Conservation (phyloP, 805 yeast species). For the Metschnikowia aberdeeniae region DNA sequence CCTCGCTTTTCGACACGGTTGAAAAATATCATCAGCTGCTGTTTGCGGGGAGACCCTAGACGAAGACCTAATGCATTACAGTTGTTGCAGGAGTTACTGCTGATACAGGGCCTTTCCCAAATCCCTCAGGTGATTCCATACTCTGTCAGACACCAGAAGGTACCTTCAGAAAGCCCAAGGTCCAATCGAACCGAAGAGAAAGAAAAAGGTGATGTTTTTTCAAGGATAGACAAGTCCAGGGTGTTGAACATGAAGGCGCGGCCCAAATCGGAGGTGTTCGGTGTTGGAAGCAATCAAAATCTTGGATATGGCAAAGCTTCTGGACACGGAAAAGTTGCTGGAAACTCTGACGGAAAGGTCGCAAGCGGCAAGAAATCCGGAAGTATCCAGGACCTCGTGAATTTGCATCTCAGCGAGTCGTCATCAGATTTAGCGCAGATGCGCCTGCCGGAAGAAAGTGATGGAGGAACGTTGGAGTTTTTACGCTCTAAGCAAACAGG, state of each 20-base stretch:
- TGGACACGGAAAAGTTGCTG: too few relatives aligned
- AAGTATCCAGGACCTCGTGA: constrained; percentile 29
- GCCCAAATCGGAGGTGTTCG: constrained; percentile 14
- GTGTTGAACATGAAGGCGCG: constrained; percentile 17
- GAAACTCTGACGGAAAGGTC: constrained; percentile 2
- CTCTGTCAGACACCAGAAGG: constrained; percentile 22
- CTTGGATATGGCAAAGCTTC: too few relatives aligned
- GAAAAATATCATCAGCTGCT: constrained; percentile 58
- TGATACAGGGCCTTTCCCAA: constrained; percentile 48
- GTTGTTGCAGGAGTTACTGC: constrained; percentile 61
- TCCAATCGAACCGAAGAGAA: not conserved
- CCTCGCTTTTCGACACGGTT: constrained; percentile 54
- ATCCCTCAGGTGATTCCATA: constrained; percentile 40
- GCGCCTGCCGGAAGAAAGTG: constrained; percentile 19
- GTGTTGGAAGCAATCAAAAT: not conserved
- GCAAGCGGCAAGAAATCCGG: not conserved
- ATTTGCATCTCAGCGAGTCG: constrained; percentile 28
- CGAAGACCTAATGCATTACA: constrained; percentile 73
- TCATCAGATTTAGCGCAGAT: constrained; percentile 17
- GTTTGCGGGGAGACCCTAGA: constrained; percentile 62
- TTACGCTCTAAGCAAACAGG: constrained; percentile 32
- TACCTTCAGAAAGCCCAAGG: not conserved
- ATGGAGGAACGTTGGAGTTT: constrained; percentile 32
- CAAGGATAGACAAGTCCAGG: constrained; percentile 39
- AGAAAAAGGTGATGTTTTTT: constrained; percentile 35